Base-by-base conservation (phyloP, 2,329 filamentous ascomycete genomes). In the Bimuria novae-zelandiae region DNA sequence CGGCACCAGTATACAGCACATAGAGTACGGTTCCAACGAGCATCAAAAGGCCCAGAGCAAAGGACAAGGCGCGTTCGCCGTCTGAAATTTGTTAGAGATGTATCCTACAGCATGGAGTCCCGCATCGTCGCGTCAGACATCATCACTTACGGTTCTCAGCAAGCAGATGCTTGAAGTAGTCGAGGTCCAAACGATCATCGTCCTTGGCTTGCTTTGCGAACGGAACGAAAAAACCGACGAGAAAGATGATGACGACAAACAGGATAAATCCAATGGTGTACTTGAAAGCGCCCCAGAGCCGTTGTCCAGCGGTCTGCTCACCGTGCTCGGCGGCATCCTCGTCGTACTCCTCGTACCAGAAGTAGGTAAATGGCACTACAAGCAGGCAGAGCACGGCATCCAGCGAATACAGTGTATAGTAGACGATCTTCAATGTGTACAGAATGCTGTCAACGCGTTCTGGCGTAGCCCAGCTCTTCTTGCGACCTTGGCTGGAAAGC, bases 261-360 rank as follows among this genome's bases (percentile, higher is more conserved):
- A 87, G 76, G 41, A 97, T 76, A 72, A 97, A 97, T 55, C 86
- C 88, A 44, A 92, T 77, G 0, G 94, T 97, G 77, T 97, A 97
- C 76, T 95, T 96, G 70, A 90, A 79, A 3, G 94, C 91, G n/a
- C 87, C 87, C 83, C 87, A 88, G 55, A 97, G 82, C 49, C 91
- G 84, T 67, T 85, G 83, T 6, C 80, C 82, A 53, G 88, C 74
- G 2, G 89, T 88, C 70, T 92, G 87, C 25, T 84, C 85, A 27
- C 90, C 89, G 55, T 90, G 84, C 65, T 96, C 90, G 29, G 88
- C 83, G 56, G 92, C 92, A 17, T 93, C 87, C 76, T 97, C 92
- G 67, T 97, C 93, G 61, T 96, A 96, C 74, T 97, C 94, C 73
- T 99, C 94, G 68, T 96, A 94, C 86, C 89, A 97, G 73, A 99